These are phyloP conservation scores for Scleroderma citrinum DNA, from an alignment of 768 basidiomycete genomes.

Conservation along the genomic window DNA sequence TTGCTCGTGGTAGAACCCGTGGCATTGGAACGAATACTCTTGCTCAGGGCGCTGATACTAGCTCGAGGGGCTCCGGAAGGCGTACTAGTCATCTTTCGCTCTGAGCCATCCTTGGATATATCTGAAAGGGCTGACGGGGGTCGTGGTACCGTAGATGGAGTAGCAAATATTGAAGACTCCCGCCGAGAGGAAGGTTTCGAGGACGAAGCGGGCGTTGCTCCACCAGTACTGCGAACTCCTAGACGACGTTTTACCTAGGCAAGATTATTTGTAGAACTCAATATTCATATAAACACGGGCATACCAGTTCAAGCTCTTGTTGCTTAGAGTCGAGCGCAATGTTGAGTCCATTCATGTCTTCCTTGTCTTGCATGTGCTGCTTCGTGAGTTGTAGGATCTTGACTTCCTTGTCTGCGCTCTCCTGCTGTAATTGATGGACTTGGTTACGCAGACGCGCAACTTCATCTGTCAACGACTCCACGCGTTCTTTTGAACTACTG, in stretches of 20 bases:
- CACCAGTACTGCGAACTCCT: constrained; percentile 50
- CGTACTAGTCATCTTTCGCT: constrained; percentile 29
- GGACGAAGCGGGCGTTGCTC: constrained; percentile 48
- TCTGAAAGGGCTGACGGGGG: constrained; percentile 56
- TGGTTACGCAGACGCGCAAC: constrained; percentile 54
- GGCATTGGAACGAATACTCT: constrained; percentile 44
- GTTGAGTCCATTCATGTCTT: constrained; percentile 79
- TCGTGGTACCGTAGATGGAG: constrained; percentile 39
- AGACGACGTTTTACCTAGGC: constrained; percentile 58
- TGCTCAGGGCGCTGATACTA: constrained; percentile 37
- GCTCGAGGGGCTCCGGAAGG: constrained; percentile 29
- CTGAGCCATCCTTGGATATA: constrained; percentile 33
- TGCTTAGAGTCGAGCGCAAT: constrained; percentile 93
- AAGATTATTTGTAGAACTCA: neutral
- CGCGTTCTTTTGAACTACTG: constrained; percentile 43
- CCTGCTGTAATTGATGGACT: constrained; percentile 66
- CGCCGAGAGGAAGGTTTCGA: constrained; percentile 40
- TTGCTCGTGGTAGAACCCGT: constrained; percentile 17
- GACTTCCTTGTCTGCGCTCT: constrained; percentile 81
- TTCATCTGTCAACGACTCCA: constrained; percentile 48
- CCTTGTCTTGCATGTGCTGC: constrained; percentile 58
- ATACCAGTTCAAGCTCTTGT: constrained; percentile 85
- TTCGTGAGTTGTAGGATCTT: constrained; percentile 69
- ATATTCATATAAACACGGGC: constrained; percentile 20
- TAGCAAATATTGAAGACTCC: constrained; percentile 52